These are phyloP conservation scores for Chaetomium olivaceum DNA, from an alignment of 2,329 filamentous ascomycete species.

Conservation along the genomic window DNA sequence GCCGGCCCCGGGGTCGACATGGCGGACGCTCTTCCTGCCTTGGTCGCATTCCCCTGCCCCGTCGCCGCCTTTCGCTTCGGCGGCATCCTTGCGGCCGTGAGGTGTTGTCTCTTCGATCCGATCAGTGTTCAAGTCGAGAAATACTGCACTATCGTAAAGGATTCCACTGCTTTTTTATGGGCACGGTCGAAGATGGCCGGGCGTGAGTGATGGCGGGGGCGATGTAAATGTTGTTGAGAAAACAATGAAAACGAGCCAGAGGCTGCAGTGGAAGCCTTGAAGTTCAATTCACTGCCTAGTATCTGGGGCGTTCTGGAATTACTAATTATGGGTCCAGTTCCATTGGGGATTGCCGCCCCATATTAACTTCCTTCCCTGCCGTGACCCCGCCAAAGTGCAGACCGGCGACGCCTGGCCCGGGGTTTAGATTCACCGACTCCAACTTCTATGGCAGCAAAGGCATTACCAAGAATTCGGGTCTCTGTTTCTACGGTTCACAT, in stretches of 20 bases:
- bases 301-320: not conserved
- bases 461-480: not conserved
- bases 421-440: conserved; percentile 1
- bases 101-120: not conserved
- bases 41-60: conserved; percentile 51
- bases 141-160: not conserved
- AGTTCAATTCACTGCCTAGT: not conserved
- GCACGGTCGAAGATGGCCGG: not conserved
- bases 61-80: conserved; percentile 67
- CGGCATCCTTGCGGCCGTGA: conserved; percentile 59
- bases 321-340: conserved; percentile 13
- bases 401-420: not conserved
- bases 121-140: not conserved
- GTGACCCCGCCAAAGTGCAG: not conserved
- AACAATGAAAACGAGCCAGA: not conserved
- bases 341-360: not conserved
- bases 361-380: not conserved
- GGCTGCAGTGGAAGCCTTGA: not conserved
- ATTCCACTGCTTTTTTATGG: not conserved
- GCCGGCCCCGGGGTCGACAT: conserved; percentile 62
- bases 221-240: not conserved
- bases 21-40: conserved; percentile 58
- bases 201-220: not conserved
- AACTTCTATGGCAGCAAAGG: not conserved
- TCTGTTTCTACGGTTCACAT: not conserved